Evolutionary conservation across 2,329 filamentous ascomycete genomes (phyloP).

Genomic region (Ilyonectria robusta): DNA sequence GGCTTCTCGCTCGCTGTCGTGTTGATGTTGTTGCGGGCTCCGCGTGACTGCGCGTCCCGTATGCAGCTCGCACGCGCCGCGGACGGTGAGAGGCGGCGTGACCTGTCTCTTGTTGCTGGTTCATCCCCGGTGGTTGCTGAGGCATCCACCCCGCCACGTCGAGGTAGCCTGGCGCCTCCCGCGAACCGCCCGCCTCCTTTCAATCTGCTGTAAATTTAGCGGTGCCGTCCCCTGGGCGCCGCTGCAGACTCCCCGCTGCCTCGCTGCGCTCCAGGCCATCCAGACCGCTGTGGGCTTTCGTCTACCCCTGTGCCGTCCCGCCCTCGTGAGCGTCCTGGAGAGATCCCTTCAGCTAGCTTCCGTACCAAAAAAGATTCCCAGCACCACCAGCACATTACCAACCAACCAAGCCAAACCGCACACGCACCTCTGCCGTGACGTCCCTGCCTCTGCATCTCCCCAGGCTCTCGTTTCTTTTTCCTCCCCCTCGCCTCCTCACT

Average conservation of each 20-base stretch:
- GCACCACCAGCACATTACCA: slow-evolving; percentile 5
- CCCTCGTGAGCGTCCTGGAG: not conserved
- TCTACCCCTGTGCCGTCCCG: not conserved
- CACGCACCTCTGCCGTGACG: slow-evolving; percentile 17
- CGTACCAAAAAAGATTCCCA: slow-evolving; percentile 11
- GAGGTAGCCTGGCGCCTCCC: slow-evolving; percentile 16
- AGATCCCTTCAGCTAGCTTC: not conserved
- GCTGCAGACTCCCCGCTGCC: slow-evolving; percentile 17
- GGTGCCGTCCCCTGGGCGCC: slow-evolving; percentile 16
- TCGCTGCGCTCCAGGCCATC: not conserved
- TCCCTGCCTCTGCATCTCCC: slow-evolving; percentile 20
- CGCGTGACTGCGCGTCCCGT: slow-evolving; percentile 18
- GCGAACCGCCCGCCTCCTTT: not conserved
- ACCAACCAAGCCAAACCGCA: slow-evolving; percentile 17
- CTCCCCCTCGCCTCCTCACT: slow-evolving; percentile 25
- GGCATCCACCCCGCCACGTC: slow-evolving; percentile 34
- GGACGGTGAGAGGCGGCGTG: slow-evolving; percentile 21
- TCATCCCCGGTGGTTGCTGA: slow-evolving; percentile 44
- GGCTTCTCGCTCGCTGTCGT: not conserved
- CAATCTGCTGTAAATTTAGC: slow-evolving; percentile 9
- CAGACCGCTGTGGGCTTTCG: not conserved
- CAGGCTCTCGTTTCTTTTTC: slow-evolving; percentile 30
- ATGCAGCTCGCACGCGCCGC: slow-evolving; percentile 21
- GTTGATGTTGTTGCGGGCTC: slow-evolving; percentile 5
- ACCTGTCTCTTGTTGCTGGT: slow-evolving; percentile 12